Conservation (phyloP, 768 basidiomycete genomes). For the Rhodosporidiobolus odoratus region DNA sequence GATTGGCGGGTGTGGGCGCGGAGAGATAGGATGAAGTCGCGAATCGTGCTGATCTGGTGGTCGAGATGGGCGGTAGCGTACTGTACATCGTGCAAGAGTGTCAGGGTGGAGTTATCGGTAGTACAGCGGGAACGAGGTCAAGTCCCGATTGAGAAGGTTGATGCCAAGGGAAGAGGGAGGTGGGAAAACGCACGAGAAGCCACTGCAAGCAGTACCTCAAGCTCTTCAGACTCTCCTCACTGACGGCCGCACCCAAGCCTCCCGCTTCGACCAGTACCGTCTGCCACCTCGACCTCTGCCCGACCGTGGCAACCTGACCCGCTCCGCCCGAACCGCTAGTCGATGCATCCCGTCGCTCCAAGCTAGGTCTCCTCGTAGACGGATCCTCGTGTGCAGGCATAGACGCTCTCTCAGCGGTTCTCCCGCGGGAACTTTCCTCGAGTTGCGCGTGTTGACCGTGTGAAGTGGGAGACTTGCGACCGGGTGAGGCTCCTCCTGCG, state of each 20-base stretch:
- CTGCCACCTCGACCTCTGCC: slow-evolving; percentile 68
- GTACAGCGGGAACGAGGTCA: too few relatives aligned
- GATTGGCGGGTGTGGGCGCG: slow-evolving; percentile 35
- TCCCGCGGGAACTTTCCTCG: neutral
- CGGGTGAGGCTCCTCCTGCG: neutral
- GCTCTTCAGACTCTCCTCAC: slow-evolving; percentile 82
- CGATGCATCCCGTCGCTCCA: neutral
- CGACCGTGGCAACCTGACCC: slow-evolving; percentile 20
- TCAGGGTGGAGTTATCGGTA: neutral
- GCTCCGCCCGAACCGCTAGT: neutral
- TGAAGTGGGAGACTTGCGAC: neutral
- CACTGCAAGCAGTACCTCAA: slow-evolving; percentile 80
- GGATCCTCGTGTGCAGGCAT: too few relatives aligned
- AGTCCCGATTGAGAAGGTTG: too few relatives aligned
- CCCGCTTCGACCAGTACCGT: slow-evolving; percentile 70
- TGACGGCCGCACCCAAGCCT: slow-evolving; percentile 77
- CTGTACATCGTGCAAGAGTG: slow-evolving; percentile 46
- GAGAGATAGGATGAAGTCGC: slow-evolving; percentile 68
- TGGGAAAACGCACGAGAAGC: slow-evolving; percentile 52
- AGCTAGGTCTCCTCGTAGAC: too few relatives aligned
- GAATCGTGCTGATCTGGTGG: slow-evolving; percentile 73
- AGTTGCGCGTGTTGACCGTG: neutral
- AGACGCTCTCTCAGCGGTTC: neutral
- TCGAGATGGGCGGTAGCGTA: slow-evolving; percentile 84
- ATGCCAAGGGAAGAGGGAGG: neutral